Evolutionary conservation across 192 early-diverging fungal genomes (phyloP).

Genomic region (Polychytrium aggregatum): DNA sequence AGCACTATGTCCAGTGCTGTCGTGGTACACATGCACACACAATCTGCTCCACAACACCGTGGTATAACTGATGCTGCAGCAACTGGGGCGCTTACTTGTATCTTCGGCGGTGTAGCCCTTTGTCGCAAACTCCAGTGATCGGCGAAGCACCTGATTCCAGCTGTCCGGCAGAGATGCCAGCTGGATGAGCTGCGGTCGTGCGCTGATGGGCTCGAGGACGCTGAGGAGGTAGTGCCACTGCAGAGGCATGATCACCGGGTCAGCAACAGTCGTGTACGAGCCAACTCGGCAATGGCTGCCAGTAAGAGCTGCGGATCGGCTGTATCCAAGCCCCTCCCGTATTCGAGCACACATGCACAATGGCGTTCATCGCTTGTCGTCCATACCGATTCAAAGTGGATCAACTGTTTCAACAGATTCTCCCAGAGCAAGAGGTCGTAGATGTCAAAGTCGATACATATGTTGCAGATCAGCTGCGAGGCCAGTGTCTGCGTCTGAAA

Average conservation of each 20-base stretch:
- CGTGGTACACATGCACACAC: neutral
- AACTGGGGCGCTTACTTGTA: constrained; percentile 1
- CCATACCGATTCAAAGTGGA: constrained; percentile 20
- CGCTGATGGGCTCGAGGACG: constrained; percentile 32
- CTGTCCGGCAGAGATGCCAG: constrained; percentile 15
- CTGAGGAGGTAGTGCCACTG: constrained; percentile 39
- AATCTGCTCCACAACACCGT: neutral
- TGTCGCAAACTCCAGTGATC: constrained; percentile 14
- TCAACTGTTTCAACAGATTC: constrained; percentile 42
- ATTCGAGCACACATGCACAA: too few relatives aligned
- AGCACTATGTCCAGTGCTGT: neutral
- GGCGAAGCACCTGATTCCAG: constrained; percentile 22
- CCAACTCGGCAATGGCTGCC: too few relatives aligned
- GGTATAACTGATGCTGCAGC: neutral
- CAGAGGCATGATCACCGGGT: constrained; percentile 1
- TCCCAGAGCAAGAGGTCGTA: constrained; percentile 48
- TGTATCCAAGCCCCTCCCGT: too few relatives aligned
- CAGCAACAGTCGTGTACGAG: neutral
- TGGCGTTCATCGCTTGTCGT: too few relatives aligned
- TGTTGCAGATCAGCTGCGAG: constrained; percentile 58
- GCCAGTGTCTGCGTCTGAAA: too few relatives aligned
- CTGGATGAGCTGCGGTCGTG: constrained; percentile 17
- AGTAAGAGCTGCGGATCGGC: too few relatives aligned
- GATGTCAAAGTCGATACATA: constrained; percentile 60
- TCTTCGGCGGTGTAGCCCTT: too few relatives aligned